Percentiles rank a stretch among this genome's conserved stretches.
phyloP scores from a whole-genome alignment of 306 rosid genomes.

The Comarum palustre region DNA sequence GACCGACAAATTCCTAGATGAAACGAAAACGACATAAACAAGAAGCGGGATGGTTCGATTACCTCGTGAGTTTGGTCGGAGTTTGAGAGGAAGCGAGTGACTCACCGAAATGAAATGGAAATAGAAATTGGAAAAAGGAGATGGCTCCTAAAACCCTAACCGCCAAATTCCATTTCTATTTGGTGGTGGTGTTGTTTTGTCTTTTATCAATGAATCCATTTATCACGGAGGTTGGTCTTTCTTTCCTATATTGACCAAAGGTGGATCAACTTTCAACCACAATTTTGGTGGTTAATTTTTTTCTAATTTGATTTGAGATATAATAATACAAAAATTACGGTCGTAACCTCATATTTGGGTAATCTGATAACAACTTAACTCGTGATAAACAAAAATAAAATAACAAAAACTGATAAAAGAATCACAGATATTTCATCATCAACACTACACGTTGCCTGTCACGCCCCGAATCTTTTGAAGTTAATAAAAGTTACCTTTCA shows the following conservation, averaged over 20 bases:
- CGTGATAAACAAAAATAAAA: no score
- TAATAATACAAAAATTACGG: no score
- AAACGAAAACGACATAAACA: constrained; percentile 1
- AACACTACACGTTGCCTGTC: no score
- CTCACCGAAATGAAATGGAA: not conserved
- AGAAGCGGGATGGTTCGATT: not conserved
- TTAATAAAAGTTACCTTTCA: no score
- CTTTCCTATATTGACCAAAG: not conserved
- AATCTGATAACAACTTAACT: no score
- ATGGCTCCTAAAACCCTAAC: constrained; percentile 15
- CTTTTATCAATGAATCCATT: not conserved
- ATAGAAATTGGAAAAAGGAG: not conserved
- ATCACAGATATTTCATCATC: no score
- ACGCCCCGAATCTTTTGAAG: no score
- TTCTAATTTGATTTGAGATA: no score
- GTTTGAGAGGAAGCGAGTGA: not conserved
- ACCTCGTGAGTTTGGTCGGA: not conserved
- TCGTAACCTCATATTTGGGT: no score
- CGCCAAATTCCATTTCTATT: constrained; percentile 11
- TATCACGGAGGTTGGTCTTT: not conserved
- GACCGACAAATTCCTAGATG: not conserved
- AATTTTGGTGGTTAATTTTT: not conserved
- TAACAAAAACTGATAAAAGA: no score
- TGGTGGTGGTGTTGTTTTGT: not conserved
- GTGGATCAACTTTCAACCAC: not conserved